phyloP scores from a whole-genome alignment of 2,329 filamentous ascomycete species.

The Monosporascus cannonballus region DNA sequence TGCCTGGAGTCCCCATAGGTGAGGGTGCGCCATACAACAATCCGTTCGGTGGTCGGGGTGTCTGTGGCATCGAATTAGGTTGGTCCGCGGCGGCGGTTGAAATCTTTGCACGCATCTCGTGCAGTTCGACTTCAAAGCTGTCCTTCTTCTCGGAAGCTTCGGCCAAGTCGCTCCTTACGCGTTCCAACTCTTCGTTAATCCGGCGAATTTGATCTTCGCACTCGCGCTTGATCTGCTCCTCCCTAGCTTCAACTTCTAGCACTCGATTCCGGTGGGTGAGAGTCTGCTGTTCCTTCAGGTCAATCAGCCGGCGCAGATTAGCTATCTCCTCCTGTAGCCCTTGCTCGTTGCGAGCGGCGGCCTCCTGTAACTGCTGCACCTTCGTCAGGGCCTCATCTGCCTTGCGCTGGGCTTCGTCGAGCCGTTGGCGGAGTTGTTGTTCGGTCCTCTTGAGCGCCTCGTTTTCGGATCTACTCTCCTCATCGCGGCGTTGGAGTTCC shows the following conservation, averaged over 20 bases:
- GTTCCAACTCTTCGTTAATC: constrained; percentile 51
- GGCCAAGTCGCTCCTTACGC: constrained; percentile 41
- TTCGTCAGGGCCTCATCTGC: constrained; percentile 77
- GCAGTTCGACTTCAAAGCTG: constrained; percentile 47
- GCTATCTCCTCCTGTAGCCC: constrained; percentile 83
- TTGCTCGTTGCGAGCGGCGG: constrained; percentile 75
- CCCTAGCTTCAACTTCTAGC: constrained; percentile 58
- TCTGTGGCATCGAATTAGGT: constrained; percentile 50
- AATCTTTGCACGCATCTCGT: constrained; percentile 44
- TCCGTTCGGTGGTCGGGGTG: constrained; percentile 52
- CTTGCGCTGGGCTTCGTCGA: constrained; percentile 80
- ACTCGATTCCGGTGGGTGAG: constrained; percentile 65
- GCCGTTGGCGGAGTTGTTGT: constrained; percentile 68
- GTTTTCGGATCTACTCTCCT: constrained; percentile 72
- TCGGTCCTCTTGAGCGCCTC: constrained; percentile 77
- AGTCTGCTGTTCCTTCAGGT: constrained; percentile 72
- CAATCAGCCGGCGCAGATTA: constrained; percentile 70
- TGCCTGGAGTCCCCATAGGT: constrained; percentile 56
- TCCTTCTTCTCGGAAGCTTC: constrained; percentile 43
- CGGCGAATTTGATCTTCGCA: constrained; percentile 54
- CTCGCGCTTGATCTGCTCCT: constrained; percentile 61
- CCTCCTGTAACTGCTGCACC: constrained; percentile 80
- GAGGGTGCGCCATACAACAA: constrained; percentile 49
- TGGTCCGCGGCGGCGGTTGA: constrained; percentile 33
- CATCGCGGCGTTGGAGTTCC: constrained; percentile 80